These are phyloP conservation scores for Annulohypoxylon bovei DNA, from an alignment of 495 filamentous ascomycete species.

Conservation along the genomic window DNA sequence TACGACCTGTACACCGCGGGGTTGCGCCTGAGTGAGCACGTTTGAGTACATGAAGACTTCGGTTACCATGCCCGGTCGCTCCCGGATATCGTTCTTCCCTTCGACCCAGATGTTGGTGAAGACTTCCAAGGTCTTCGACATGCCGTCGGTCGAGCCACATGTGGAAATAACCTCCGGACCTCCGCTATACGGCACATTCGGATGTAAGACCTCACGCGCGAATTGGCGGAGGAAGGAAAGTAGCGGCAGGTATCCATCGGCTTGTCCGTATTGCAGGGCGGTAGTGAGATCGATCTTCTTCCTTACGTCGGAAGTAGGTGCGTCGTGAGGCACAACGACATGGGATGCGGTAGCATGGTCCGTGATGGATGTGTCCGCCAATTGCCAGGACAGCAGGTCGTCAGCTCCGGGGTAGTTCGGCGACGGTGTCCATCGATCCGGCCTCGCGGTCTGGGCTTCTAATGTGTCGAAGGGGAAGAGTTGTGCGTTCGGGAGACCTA, in stretches of 20 bases:
- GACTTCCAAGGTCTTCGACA: slow-evolving; percentile 76
- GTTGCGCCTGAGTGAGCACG: slow-evolving; percentile 70
- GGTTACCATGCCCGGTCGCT: slow-evolving; percentile 75
- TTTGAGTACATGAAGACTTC: slow-evolving; percentile 85
- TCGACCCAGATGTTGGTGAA: slow-evolving; percentile 78
- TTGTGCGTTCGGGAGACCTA: slow-evolving; percentile 79
- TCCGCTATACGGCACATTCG: slow-evolving; percentile 76
- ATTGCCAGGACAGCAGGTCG: slow-evolving; percentile 22
- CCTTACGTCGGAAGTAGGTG: slow-evolving; percentile 59
- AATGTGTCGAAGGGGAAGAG: slow-evolving; percentile 94
- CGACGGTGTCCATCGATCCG: slow-evolving; percentile 76
- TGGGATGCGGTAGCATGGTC: slow-evolving; percentile 54
- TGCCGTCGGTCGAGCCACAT: slow-evolving; percentile 84
- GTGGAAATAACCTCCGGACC: slow-evolving; percentile 82
- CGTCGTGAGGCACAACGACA: slow-evolving; percentile 75
- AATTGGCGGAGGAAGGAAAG: slow-evolving; percentile 81
- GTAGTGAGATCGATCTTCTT: slow-evolving; percentile 81
- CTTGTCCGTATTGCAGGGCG: slow-evolving; percentile 86
- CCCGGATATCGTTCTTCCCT: slow-evolving; percentile 69
- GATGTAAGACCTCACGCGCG: slow-evolving; percentile 78
- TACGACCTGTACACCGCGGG: slow-evolving; percentile 75
- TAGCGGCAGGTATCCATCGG: slow-evolving; percentile 79
- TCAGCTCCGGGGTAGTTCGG: slow-evolving; percentile 63
- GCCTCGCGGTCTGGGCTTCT: slow-evolving; percentile 78
- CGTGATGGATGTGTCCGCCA: slow-evolving; percentile 31